phyloP scores from a whole-genome alignment of 768 basidiomycete genomes.

The Mrakia gelida region DNA sequence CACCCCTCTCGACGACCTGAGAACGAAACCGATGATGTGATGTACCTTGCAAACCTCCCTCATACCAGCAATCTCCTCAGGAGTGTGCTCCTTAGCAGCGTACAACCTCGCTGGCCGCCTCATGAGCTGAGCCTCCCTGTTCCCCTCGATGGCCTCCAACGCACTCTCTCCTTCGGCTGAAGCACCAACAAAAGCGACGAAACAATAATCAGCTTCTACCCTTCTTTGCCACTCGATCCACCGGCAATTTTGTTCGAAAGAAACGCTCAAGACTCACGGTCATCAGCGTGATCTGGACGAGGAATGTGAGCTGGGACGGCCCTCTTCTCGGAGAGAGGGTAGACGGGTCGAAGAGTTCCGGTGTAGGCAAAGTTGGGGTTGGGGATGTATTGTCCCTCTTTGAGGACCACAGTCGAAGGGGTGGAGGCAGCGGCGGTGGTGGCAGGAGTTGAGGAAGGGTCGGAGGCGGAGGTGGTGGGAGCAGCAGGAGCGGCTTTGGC shows the following conservation, averaged over 20 bases:
- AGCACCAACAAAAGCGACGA: background rate
- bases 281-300: constrained; percentile 79
- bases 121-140: constrained; percentile 25
- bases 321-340: constrained; percentile 78
- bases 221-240: background rate
- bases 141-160: constrained; percentile 50
- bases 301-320: constrained; percentile 75
- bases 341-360: constrained; percentile 71
- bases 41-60: constrained; percentile 75
- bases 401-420: constrained; percentile 34
- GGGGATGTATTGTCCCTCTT: constrained; percentile 37
- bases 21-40: constrained; percentile 27
- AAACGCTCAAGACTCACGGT: constrained; percentile 48
- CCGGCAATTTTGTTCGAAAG: too few relatives aligned
- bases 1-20: background rate
- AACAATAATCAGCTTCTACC: background rate
- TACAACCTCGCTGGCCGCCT: constrained; percentile 39
- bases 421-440: constrained; percentile 31
- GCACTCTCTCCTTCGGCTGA: constrained; percentile 54
- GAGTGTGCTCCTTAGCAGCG: constrained; percentile 53
- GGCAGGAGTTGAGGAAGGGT: background rate
- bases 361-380: constrained; percentile 65
- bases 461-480: background rate
- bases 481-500: constrained; percentile 2
- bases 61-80: constrained; percentile 85